Evolutionary conservation across 306 rosid species (phyloP).

Genomic region (Sindora glabra): DNA sequence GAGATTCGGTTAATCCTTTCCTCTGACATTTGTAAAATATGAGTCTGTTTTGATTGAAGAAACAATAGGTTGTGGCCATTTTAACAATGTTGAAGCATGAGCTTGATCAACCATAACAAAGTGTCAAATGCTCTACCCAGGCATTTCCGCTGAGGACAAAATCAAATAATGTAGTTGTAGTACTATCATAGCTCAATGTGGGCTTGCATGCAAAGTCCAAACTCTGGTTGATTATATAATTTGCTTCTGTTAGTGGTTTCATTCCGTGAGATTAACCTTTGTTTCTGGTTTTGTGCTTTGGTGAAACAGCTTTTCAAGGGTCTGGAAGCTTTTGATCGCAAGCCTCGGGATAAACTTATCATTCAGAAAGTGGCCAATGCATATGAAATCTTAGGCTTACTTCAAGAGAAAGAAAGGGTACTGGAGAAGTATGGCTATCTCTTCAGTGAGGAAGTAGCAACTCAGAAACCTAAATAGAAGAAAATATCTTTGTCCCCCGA

Average conservation of each 20-base stretch:
- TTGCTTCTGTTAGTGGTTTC: no score
- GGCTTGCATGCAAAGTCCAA: no score
- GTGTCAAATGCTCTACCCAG: not conserved
- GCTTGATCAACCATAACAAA: not conserved
- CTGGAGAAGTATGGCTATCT: conserved; percentile 61
- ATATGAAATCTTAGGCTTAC: conserved; percentile 61
- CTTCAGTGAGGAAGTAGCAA: conserved; percentile 24
- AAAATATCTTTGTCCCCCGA: not conserved
- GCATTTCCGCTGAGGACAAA: not conserved
- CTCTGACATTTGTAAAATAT: no score
- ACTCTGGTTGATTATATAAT: no score
- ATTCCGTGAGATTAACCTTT: conserved; percentile 4
- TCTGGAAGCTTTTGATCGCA: conserved; percentile 81
- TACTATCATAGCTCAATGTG: not conserved
- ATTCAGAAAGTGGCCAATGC: conserved; percentile 75
- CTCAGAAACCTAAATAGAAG: conserved; percentile 24
- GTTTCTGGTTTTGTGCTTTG: conserved; percentile 17
- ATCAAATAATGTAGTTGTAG: not conserved
- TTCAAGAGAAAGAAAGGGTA: conserved; percentile 57
- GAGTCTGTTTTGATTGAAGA: no score
- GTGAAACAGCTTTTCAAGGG: conserved; percentile 70
- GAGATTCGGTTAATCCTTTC: no score
- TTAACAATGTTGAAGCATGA: not conserved
- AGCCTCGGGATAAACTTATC: conserved; percentile 69
- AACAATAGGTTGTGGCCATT: not conserved